Evolutionary conservation across 805 yeast species (phyloP), one percentile per base, ranked within the genome.

Genomic region (Saccharomycopsis amapae): DNA sequence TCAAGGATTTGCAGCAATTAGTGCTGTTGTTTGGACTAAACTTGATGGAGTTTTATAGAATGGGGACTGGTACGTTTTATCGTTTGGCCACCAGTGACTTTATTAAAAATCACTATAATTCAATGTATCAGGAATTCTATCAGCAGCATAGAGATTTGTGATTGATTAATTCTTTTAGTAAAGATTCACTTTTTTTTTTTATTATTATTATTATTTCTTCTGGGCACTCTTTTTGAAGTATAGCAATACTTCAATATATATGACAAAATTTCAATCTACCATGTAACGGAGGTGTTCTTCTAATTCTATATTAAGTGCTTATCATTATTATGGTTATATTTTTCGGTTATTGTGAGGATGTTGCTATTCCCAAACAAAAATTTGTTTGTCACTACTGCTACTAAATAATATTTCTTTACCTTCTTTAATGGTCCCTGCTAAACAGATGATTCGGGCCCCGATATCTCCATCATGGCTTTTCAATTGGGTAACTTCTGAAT

Each of bases 401-500:
- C 30, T 3, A 33, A 15, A 9, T 26, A 15, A 4, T 7, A 9
- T 12, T 18, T 17, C 24, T 39, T 10, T 26, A 9, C 28, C 9
- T 39, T 26, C 13, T 10, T n/a, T 33, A 15, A n/a, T 5, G 19
- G 25, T 15, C 20, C 22, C 20, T 12, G 33, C 42, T 10, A 45
- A 13, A 15, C 39, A 12, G 13, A 40, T 45, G 18, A 45, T 40
- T 36, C 48, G 22, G 7, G 40, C 18, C 4, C 44, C 44, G n/a
- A 20, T 3, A 10, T 20, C 31, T 4, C 9, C 30, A 4, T 19
- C 36, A 31, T n/a, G 24, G 4, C 23, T 17, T 10, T 22, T 4
- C 30, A 45, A 45, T 26, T 40, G 24, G 15, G 39, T 39, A 18
- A 45, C 57, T n/a, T n/a, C n/a, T n/a, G n/a, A n/a, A n/a, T n/a